Conservation (phyloP, 225 moss, liverwort and hornwort genomes). For the Pseudisothecium myosuroides region DNA sequence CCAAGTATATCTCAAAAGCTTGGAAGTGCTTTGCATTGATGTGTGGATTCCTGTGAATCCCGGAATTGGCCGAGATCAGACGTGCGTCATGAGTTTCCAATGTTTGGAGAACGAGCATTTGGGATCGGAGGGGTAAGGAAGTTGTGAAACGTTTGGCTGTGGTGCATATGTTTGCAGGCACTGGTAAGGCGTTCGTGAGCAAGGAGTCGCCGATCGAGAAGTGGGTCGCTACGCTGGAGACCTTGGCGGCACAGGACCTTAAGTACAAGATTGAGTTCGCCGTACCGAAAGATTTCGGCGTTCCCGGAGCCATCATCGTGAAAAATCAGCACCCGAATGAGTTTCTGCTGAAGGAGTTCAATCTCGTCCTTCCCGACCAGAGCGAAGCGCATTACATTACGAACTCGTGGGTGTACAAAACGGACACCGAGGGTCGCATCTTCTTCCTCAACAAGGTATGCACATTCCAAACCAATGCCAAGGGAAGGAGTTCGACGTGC, state of each 20-base stretch:
- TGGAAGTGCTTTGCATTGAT: background rate
- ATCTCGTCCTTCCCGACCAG: constrained; percentile 11
- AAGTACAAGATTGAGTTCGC: constrained; percentile 3
- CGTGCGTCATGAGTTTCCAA: no score
- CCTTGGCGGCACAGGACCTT: background rate
- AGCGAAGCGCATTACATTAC: constrained; percentile 20
- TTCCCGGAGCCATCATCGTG: constrained; percentile 59
- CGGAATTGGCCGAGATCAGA: background rate
- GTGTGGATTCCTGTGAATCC: background rate
- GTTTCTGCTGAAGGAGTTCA: constrained; percentile 41
- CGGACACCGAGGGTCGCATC: constrained; percentile 20
- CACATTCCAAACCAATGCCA: background rate
- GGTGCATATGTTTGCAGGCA: background rate
- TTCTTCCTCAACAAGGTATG: constrained; percentile 65
- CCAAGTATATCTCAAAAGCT: background rate
- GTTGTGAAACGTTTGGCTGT: background rate
- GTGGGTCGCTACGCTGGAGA: constrained; percentile 17
- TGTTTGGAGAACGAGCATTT: no score
- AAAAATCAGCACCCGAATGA: constrained; percentile 61
- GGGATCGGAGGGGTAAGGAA: no score
- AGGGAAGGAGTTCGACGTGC: background rate
- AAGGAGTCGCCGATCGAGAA: background rate
- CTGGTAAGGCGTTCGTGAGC: constrained; percentile 5
- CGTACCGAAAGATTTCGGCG: constrained; percentile 41
- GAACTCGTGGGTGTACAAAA: constrained; percentile 55